Percentiles rank a stretch among this genome's conserved stretches.
Evolutionary conservation across 2,329 filamentous ascomycete genomes (phyloP).

Genomic region (Colletotrichum shisoi): DNA sequence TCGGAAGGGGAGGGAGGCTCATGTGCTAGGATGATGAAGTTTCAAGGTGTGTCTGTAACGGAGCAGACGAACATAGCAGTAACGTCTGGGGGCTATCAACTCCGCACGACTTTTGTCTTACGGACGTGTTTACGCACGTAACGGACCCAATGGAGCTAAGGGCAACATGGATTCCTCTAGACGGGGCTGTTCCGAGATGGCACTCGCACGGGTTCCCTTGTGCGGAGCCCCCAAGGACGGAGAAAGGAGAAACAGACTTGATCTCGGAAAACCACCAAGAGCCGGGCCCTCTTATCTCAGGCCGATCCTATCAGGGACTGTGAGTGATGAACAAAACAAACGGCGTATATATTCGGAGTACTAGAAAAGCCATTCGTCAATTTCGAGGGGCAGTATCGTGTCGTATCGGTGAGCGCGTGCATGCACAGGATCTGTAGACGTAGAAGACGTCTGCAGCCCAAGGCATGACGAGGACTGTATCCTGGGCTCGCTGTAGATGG

Average conservation of each 20-base stretch:
- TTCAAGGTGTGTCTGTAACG: slow-evolving; percentile 4
- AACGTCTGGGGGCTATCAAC: slow-evolving; percentile 23
- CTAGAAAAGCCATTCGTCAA: not conserved
- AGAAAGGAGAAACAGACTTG: slow-evolving; percentile 33
- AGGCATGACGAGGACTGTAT: not conserved
- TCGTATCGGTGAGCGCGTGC: not conserved
- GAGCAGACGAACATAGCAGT: not conserved
- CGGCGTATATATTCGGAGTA: not conserved
- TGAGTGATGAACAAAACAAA: not conserved
- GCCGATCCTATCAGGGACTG: not conserved
- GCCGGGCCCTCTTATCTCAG: not conserved
- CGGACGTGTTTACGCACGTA: slow-evolving; percentile 29
- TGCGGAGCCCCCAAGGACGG: slow-evolving; percentile 15
- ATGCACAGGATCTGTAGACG: not conserved
- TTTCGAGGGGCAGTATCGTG: not conserved
- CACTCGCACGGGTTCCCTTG: slow-evolving; percentile 18
- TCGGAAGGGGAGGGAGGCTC: not conserved
- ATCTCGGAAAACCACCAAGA: slow-evolving; percentile 1
- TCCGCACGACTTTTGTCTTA: slow-evolving; percentile 2
- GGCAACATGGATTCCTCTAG: slow-evolving; percentile 19
- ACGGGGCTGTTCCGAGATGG: slow-evolving; percentile 26
- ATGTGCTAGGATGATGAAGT: not conserved
- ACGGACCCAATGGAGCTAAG: slow-evolving; percentile 7
- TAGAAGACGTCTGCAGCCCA: not conserved
- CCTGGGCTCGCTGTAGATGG: not conserved